These are phyloP conservation scores for Chlorella sorokiniana DNA, from an alignment of 139 green algal genomes.

Conservation along the genomic window DNA sequence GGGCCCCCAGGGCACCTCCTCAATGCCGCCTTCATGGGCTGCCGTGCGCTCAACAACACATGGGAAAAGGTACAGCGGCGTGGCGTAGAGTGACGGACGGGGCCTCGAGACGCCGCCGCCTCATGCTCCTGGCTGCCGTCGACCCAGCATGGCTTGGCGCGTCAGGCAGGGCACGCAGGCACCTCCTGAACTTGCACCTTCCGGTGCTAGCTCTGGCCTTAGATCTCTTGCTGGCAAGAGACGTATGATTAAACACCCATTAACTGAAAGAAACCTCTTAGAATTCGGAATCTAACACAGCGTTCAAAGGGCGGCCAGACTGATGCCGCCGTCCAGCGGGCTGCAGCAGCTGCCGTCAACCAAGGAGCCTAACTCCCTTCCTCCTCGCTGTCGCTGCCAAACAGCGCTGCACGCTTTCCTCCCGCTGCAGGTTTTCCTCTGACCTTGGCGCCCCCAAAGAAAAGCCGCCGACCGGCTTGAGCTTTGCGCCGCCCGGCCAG, in stretches of 20 bases:
- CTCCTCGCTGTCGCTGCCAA: conserved; percentile 23
- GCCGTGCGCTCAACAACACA: not conserved
- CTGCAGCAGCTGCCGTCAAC: not conserved
- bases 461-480: not conserved
- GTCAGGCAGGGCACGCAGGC: no score
- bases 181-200: no score
- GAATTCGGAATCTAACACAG: no score
- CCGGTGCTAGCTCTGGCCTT: no score
- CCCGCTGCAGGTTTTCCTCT: not conserved
- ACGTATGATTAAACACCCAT: no score
- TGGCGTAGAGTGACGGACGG: not conserved
- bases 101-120: not conserved
- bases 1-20: not conserved
- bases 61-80: not conserved
- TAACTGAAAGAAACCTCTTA: no score
- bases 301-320: no score
- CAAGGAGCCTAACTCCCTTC: no score
- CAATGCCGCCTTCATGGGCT: not conserved
- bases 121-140: not conserved
- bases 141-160: no score
- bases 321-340: no score
- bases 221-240: no score
- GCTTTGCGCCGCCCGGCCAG: not conserved
- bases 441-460: not conserved
- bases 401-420: conserved; percentile 3